Evolutionary conservation across 2,329 filamentous ascomycete genomes (phyloP).

Genomic region (Myotisia sp.): DNA sequence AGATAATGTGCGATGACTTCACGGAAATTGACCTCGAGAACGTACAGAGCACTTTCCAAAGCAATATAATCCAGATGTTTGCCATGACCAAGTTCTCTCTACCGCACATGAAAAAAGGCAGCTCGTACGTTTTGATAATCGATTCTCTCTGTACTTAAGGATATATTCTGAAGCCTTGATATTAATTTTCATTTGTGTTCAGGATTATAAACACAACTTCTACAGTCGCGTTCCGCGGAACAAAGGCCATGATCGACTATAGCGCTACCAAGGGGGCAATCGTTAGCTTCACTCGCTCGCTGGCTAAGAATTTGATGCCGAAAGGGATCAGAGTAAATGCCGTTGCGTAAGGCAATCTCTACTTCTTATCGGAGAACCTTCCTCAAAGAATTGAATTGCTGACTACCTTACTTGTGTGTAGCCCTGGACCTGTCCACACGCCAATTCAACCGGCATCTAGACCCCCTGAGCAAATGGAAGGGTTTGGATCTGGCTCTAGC

Average conservation of each 20-base stretch:
- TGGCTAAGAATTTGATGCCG: conserved; percentile 40
- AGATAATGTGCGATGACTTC: conserved; percentile 40
- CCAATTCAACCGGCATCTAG: conserved; percentile 25
- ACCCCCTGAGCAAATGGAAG: conserved; percentile 22
- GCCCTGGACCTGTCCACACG: conserved; percentile 23
- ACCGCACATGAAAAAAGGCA: conserved; percentile 40
- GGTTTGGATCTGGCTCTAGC: conserved; percentile 17
- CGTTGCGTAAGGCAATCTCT: conserved; percentile 23
- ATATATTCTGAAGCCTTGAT: not conserved
- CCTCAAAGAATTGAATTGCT: no score
- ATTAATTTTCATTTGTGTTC: not conserved
- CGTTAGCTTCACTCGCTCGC: conserved; percentile 39
- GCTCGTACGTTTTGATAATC: conserved; percentile 26
- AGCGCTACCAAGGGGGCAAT: conserved; percentile 46
- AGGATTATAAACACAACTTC: conserved; percentile 46
- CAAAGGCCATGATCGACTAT: conserved; percentile 40
- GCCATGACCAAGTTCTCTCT: conserved; percentile 45
- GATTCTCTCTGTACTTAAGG: not conserved
- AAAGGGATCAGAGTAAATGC: conserved; percentile 45
- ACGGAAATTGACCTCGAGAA: conserved; percentile 40
- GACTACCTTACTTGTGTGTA: conserved; percentile 11
- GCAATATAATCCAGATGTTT: conserved; percentile 45
- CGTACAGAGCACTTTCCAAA: conserved; percentile 43
- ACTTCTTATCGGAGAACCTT: no score
- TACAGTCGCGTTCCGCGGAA: conserved; percentile 41